These are phyloP conservation scores for Zygoascus sp. DNA, from an alignment of 1,139 yeast genomes.

Conservation along the genomic window DNA sequence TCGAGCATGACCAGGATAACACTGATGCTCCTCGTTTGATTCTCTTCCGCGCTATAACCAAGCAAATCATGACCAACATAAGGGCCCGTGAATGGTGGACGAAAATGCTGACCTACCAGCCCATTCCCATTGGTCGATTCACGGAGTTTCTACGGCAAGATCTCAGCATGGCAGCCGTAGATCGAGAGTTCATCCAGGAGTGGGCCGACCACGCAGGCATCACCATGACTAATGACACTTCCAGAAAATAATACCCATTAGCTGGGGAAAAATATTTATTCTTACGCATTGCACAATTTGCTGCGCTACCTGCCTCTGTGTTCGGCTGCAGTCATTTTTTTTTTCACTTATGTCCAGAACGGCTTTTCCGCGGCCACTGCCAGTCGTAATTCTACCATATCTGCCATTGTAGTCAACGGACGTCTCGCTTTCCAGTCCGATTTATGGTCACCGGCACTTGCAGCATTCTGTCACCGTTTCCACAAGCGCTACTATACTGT, in stretches of 20 bases:
- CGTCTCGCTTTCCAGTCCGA: too few relatives aligned
- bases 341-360: too few relatives aligned
- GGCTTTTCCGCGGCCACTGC: too few relatives aligned
- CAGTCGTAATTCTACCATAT: too few relatives aligned
- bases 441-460: too few relatives aligned
- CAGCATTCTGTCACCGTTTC: too few relatives aligned
- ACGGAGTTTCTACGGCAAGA: slow-evolving; percentile 16
- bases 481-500: too few relatives aligned
- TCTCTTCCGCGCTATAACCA: slow-evolving; percentile 14
- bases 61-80: slow-evolving; percentile 14
- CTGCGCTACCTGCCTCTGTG: too few relatives aligned
- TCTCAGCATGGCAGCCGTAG: slow-evolving; percentile 18
- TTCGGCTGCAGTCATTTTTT: too few relatives aligned
- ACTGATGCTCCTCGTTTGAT: background rate
- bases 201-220: slow-evolving; percentile 26
- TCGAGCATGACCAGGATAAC: background rate
- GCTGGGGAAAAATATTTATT: too few relatives aligned
- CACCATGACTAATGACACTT: slow-evolving; percentile 12
- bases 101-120: slow-evolving; percentile 22
- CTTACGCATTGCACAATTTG: too few relatives aligned
- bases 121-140: slow-evolving; percentile 19
- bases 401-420: too few relatives aligned
- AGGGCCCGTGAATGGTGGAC: slow-evolving; percentile 19
- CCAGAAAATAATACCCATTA: background rate
- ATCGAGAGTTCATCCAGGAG: slow-evolving; percentile 17